Percentiles rank a stretch among this genome's conserved stretches.
These are phyloP conservation scores for Penicillium brevicompactum DNA, from an alignment of 2,329 filamentous ascomycete species.

Conservation along the genomic window DNA sequence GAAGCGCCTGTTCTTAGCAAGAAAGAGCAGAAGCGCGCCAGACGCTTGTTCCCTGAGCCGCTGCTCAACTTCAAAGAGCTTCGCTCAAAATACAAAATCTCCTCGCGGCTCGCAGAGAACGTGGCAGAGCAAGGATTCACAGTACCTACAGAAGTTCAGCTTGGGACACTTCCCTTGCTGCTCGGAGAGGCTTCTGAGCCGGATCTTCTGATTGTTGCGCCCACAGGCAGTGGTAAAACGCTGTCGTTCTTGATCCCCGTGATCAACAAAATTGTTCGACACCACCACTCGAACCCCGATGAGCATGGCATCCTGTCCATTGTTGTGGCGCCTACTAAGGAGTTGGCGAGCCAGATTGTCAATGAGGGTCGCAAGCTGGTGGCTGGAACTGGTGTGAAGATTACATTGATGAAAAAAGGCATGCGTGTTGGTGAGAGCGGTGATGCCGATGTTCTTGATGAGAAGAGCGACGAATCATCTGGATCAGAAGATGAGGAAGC, in stretches of 20 bases:
- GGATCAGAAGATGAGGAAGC: slow-evolving; percentile 42
- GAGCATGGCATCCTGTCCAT: slow-evolving; percentile 67
- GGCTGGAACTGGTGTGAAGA: slow-evolving; percentile 73
- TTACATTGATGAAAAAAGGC: slow-evolving; percentile 82
- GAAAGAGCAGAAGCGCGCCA: slow-evolving; percentile 53
- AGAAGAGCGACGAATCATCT: slow-evolving; percentile 40
- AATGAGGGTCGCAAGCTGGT: slow-evolving; percentile 82
- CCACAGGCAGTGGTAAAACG: slow-evolving; percentile 96
- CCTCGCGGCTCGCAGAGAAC: slow-evolving; percentile 73
- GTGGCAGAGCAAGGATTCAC: slow-evolving; percentile 81
- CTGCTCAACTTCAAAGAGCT: slow-evolving; percentile 76
- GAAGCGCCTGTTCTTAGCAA: slow-evolving; percentile 42
- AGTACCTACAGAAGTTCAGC: slow-evolving; percentile 89
- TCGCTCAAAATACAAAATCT: slow-evolving; percentile 70
- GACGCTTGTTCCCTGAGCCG: slow-evolving; percentile 74
- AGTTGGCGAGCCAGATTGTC: slow-evolving; percentile 79
- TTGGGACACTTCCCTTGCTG: slow-evolving; percentile 80
- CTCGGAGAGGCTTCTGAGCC: slow-evolving; percentile 57
- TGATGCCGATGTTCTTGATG: slow-evolving; percentile 42
- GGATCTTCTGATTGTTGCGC: slow-evolving; percentile 85
- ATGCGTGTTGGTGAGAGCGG: slow-evolving; percentile 63
- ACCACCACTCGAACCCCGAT: slow-evolving; percentile 52
- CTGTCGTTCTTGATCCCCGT: slow-evolving; percentile 88
- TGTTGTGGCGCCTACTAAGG: slow-evolving; percentile 76
- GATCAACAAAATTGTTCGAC: slow-evolving; percentile 71